A percentile compares a stretch with the other conserved stretches of the same genome.
phyloP scores from a whole-genome alignment of 164 flowering plant species.

The Amborella trichopoda region DNA sequence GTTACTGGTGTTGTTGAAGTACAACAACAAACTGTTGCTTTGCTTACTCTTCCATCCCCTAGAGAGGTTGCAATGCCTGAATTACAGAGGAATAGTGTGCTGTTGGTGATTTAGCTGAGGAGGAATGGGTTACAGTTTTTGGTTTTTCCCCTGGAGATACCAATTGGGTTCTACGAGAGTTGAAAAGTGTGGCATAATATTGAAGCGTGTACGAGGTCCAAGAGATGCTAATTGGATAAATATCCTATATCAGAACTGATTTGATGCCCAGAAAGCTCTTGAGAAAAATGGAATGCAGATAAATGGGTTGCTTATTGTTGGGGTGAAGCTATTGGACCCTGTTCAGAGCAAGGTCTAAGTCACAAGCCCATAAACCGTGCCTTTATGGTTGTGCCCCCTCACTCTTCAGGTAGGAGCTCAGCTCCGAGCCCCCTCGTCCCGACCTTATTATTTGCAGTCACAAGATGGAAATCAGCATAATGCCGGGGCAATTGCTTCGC shows the following conservation, averaged over 20 bases:
- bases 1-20: conserved; percentile 76
- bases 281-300: conserved; percentile 80
- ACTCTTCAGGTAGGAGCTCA: conserved; percentile 22
- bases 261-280: conserved; percentile 88
- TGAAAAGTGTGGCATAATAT: conserved; percentile 80
- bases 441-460: conserved; percentile 52
- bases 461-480: conserved; percentile 29
- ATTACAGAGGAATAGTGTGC: conserved; percentile 46
- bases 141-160: conserved; percentile 86
- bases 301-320: conserved; percentile 73
- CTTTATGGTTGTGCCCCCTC: conserved; percentile 67
- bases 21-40: conserved; percentile 41
- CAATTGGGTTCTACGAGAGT: conserved; percentile 81
- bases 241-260: conserved; percentile 80
- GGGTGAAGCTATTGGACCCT: conserved; percentile 87
- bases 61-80: conserved; percentile 96
- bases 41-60: conserved; percentile 78
- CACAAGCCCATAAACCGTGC: conserved; percentile 60
- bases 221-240: conserved; percentile 96
- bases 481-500: conserved; percentile 70
- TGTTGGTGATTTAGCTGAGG: conserved; percentile 50
- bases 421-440: conserved; percentile 33
- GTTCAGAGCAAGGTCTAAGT: conserved; percentile 54
- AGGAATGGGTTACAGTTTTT: conserved; percentile 95
- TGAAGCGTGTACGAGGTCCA: conserved; percentile 90